Base-by-base conservation (phyloP, 495 filamentous ascomycete species). In the Eremomyces bilateralis region DNA sequence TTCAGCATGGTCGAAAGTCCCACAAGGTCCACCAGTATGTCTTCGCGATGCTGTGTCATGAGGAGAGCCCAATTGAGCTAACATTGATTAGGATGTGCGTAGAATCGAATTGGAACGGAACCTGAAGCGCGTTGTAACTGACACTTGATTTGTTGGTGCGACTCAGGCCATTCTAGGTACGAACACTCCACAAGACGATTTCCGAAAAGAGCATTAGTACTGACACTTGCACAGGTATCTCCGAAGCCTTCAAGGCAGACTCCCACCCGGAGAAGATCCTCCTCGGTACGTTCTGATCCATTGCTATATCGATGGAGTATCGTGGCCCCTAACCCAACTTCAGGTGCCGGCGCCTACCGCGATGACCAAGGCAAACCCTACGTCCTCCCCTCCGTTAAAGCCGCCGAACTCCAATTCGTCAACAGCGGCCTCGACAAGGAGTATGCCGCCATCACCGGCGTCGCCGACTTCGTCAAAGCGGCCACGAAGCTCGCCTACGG, bases 201-300 rank as follows among this genome's bases (percentile, higher is more conserved):
- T 67, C 84, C 18, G 73, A 71, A 75, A 64, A 56, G 64, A 34
- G 10, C 8, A 12, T 20, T 13, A 29, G 19, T 27, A n/a, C 18
- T 13, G 12, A 5, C 35, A 34, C 5, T 24, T 15, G 13, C 20
- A 21, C 29, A 42, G 85, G 85, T 62, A 90, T 97, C 62, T 95
- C 88, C 34, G 88, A 97, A 62, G 88, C 88, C 33, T 97, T 88
- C 77, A 97, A 95, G 68, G 81, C 84, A 50, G 85, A 97, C 51
- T 65, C 58, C 42, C 81, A 88, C 58, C 59, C 71, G 35, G 66
- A 85, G 59, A 97, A 97, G 72, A 93, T 95, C 65, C 95, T 94
- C 62, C 67, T 97, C 36, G 84, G 82, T 73, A 69, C 62, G 56
- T 60, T 54, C 53, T 17, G 10, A 8, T 18, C 30, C 10, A 11